phyloP scores from a whole-genome alignment of 2,329 filamentous ascomycete genomes.

The Penicillium griseofulvum region DNA sequence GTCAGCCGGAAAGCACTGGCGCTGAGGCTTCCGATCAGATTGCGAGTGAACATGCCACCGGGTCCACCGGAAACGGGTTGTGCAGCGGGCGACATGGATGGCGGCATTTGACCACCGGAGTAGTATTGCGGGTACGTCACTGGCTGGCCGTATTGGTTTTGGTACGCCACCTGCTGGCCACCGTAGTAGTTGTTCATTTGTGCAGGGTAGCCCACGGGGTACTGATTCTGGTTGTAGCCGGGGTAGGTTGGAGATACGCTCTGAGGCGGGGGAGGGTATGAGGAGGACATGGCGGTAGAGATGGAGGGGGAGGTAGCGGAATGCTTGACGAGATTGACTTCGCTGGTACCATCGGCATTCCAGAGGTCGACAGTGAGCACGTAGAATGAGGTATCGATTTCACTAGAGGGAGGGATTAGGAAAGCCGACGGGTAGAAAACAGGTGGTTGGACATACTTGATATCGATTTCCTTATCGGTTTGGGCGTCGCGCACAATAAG shows the following conservation, averaged over 20 bases:
- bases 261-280: conserved; percentile 60
- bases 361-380: conserved; percentile 69
- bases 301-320: conserved; percentile 71
- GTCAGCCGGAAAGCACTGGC: conserved; percentile 83
- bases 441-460: conserved; percentile 60
- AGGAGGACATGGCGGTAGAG: conserved; percentile 73
- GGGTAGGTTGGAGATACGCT: conserved; percentile 37
- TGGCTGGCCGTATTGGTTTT: conserved; percentile 35
- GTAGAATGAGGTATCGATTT: conserved; percentile 67
- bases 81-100: conserved; percentile 37
- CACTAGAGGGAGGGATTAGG: conserved; percentile 49
- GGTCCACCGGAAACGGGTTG: conserved; percentile 47
- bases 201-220: conserved; percentile 39
- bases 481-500: conserved; percentile 72
- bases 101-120: conserved; percentile 33
- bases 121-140: conserved; percentile 34
- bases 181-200: conserved; percentile 39
- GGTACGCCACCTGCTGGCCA: conserved; percentile 34
- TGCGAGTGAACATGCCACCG: conserved; percentile 87
- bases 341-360: conserved; percentile 58
- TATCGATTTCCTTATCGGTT: conserved; percentile 78
- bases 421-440: background rate
- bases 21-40: conserved; percentile 86
- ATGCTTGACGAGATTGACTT: conserved; percentile 68
- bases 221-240: conserved; percentile 39